These are phyloP conservation scores for Plasmodium gaboni DNA, from an alignment of 169 alveolate genomes.

Conservation along the genomic window DNA sequence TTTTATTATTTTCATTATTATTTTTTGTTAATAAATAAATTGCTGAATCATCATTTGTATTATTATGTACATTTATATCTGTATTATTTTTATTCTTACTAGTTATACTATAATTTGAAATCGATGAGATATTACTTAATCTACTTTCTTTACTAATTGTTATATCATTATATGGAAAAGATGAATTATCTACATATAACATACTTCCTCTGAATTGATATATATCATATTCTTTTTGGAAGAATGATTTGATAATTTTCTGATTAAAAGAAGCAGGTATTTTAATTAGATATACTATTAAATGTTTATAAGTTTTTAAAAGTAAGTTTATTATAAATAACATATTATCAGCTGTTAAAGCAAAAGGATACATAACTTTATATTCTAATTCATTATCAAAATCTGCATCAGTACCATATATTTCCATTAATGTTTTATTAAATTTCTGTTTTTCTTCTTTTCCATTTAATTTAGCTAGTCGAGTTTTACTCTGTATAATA, in stretches of 20 bases:
- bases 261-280: constrained; percentile 57
- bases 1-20: neutral
- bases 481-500: constrained; percentile 63
- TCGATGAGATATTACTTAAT: neutral
- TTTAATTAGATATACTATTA: constrained; percentile 55
- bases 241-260: constrained; percentile 63
- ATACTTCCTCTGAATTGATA: constrained; percentile 8
- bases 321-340: constrained; percentile 52
- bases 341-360: constrained; percentile 68
- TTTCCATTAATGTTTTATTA: constrained; percentile 68
- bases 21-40: neutral
- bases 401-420: constrained; percentile 58
- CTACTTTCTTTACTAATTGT: neutral
- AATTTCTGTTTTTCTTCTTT: constrained; percentile 62
- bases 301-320: constrained; percentile 73
- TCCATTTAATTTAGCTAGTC: constrained; percentile 46
- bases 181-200: neutral
- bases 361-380: constrained; percentile 77
- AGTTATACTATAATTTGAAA: neutral
- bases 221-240: constrained; percentile 17
- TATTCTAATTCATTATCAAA: constrained; percentile 66
- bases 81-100: neutral
- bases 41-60: constrained; percentile 6
- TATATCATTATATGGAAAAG: neutral
- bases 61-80: neutral